phyloP scores from a whole-genome alignment of 2,329 filamentous ascomycete genomes.

The Dothistroma pini region DNA sequence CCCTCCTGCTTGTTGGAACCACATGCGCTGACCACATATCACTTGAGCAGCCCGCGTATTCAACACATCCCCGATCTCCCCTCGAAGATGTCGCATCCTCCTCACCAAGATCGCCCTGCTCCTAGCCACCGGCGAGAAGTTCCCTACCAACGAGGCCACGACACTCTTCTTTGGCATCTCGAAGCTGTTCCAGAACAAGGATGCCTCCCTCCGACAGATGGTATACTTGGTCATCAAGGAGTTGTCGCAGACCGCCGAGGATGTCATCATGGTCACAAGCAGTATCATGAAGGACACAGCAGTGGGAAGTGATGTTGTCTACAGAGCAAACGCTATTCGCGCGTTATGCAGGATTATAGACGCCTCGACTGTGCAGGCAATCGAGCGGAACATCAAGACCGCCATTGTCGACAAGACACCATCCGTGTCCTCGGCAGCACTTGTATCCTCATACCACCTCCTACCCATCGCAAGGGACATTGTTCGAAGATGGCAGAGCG shows the following conservation, averaged over 20 bases:
- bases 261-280: slow-evolving; percentile 99
- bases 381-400: slow-evolving; percentile 98
- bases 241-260: slow-evolving; percentile 88
- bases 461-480: slow-evolving; percentile 94
- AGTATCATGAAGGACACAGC: slow-evolving; percentile 99
- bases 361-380: slow-evolving; percentile 92
- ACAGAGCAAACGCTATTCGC: slow-evolving; percentile 91
- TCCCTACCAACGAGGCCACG: slow-evolving; percentile 95
- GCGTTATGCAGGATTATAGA: slow-evolving; percentile 96
- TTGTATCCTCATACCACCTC: slow-evolving; percentile 96
- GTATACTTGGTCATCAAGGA: slow-evolving; percentile 98
- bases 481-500: slow-evolving; percentile 95
- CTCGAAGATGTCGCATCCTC: slow-evolving; percentile 93
- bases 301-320: slow-evolving; percentile 88
- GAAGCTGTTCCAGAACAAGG: slow-evolving; percentile 99
- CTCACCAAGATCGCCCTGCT: slow-evolving; percentile 96
- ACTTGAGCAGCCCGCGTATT: slow-evolving; percentile 75
- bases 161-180: slow-evolving; percentile 98
- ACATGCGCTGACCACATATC: slow-evolving; percentile 15
- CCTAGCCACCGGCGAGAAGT: slow-evolving; percentile 94
- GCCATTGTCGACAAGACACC: slow-evolving; percentile 99
- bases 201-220: slow-evolving; percentile 97
- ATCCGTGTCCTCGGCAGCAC: slow-evolving; percentile 90
- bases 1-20: slow-evolving; percentile 1
- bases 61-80: slow-evolving; percentile 95